Evolutionary conservation across 179 eudicot genomes (phyloP).

Genomic region (Sideroxylon spinosum): DNA sequence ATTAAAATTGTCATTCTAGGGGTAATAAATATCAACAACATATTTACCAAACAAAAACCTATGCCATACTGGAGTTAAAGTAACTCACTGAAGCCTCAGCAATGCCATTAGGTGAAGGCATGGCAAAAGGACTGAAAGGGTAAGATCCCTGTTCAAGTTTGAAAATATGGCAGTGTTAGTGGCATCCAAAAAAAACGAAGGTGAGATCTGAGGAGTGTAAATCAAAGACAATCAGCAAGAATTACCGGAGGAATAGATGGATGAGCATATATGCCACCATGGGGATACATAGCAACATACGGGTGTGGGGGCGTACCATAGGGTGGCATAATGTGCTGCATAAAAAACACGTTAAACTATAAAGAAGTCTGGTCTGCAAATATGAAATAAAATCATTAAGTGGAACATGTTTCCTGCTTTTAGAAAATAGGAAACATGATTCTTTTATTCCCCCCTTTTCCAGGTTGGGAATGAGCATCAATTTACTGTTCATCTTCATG

Average conservation of each 20-base stretch:
- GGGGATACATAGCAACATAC: slow-evolving; percentile 98
- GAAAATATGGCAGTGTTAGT: slow-evolving; percentile 18
- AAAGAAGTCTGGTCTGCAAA: slow-evolving; percentile 6
- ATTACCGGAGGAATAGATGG: slow-evolving; percentile 89
- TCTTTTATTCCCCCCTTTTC: too few relatives aligned
- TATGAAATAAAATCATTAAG: not conserved
- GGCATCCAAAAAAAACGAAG: slow-evolving; percentile 3
- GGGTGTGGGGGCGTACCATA: slow-evolving; percentile 98
- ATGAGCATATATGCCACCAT: slow-evolving; percentile 92
- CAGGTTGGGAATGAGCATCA: too few relatives aligned
- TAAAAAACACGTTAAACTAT: slow-evolving; percentile 6
- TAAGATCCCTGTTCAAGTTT: slow-evolving; percentile 64
- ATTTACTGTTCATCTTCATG: too few relatives aligned
- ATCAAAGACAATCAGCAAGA: not conserved
- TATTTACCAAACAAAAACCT: not conserved
- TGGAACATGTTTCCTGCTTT: too few relatives aligned
- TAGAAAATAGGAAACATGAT: too few relatives aligned
- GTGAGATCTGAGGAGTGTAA: slow-evolving; percentile 1
- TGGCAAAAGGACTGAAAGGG: slow-evolving; percentile 86
- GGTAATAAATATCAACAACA: not conserved
- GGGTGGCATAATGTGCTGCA: slow-evolving; percentile 92
- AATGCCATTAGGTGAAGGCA: slow-evolving; percentile 78
- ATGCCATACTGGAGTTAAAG: not conserved
- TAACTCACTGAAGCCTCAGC: slow-evolving; percentile 86
- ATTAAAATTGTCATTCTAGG: slow-evolving; percentile 17